Base-by-base conservation (phyloP, 768 basidiomycete species). In the Lactifluus subvellereus region DNA sequence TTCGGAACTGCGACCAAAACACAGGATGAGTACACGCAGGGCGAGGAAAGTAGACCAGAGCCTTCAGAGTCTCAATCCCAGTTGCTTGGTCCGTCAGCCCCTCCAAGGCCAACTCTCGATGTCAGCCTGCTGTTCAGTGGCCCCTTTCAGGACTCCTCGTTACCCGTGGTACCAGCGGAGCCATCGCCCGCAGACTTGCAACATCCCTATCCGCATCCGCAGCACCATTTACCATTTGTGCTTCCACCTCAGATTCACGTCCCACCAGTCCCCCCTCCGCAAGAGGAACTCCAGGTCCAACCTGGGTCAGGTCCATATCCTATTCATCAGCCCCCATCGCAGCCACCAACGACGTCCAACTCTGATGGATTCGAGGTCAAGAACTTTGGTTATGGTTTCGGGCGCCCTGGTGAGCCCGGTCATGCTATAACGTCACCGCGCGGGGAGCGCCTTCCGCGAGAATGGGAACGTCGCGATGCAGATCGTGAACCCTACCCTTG, bases 301-400 rank as follows among this genome's bases (percentile, higher is more conserved):
- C 54, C 59, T 6, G 59, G 65, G 14, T 42, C 57, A 40, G 66
- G 62, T 11, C 62, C 62, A 42, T 66, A 66, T 42, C 56, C 56
- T 10, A 48, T 66, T 22, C 66, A 53, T 13, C 67, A 51, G 47
- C 60, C 59, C 4, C 62, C 35, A 22, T 42, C 60, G 16, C 56
- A 66, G 22, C 52, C 67, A 1, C 66, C 57, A 13, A 42, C 64
- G 38, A 27, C 57, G 30, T 52, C 67, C 20, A 48, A 65, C 9
- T 74, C 73, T 38, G 78, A 78, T 52, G 76, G 79, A 11, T 82
- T 80, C 71, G 78, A 79, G 59, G 86, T 87, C 49, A 80, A 77
- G 64, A 79, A 88, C 67, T 87, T 78, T 59, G 86, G 87, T 9
- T 87, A 75, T 68, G 85, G 86, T 5, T 87, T 87, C 64, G 86